Evolutionary conservation across 345 rosid genomes (phyloP), one percentile per base, ranked within the genome.

Genomic region (Draba incana): DNA sequence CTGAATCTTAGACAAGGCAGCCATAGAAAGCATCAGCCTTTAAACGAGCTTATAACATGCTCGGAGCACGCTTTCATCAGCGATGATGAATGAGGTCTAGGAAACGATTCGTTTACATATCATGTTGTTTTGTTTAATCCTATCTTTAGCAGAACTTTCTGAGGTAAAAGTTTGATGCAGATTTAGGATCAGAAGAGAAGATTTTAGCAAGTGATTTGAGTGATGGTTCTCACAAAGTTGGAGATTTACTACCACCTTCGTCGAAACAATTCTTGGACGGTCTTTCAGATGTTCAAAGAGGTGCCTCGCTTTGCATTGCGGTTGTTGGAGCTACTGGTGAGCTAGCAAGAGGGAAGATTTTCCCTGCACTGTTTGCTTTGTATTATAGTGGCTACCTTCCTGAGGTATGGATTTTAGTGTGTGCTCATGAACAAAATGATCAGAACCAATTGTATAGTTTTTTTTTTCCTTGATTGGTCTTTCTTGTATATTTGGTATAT

Each of bases 311-410:
- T 31, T 78, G 85, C 82, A 86, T 90, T 70, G 86, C 86, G 55
- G 90, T 87, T 37, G 81, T 86, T 10, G 94, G 94, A 73, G 97
- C 97, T 46, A 87, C 87, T 1, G 92, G 94, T 60, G 94, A 84
- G 66, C 76, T 88, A 44, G 92, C 97, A 30, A 84, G 77, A 69
- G 65, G 74, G 41, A 86, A 86, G 77, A 80, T 84, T 66, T 90
- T 88, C 46, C 92, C 86, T 5, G 94, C 92, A 48, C 57, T 90
- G 45, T 90, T 88, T 80, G 94, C 97, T 23, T 77, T 90, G 64
- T 87, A 82, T 68, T 84, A 83, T 59, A 88, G 86, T 51, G 94
- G 94, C 42, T 86, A 86, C 82, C 84, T 88, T 75, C 88, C 90
- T 37, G 83, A 90, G 94, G 97, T 88, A 68, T 68, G 69, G 45